Evolutionary conservation across 1,139 yeast genomes (phyloP).

Genomic region (Lodderomyces metapsilosis): DNA sequence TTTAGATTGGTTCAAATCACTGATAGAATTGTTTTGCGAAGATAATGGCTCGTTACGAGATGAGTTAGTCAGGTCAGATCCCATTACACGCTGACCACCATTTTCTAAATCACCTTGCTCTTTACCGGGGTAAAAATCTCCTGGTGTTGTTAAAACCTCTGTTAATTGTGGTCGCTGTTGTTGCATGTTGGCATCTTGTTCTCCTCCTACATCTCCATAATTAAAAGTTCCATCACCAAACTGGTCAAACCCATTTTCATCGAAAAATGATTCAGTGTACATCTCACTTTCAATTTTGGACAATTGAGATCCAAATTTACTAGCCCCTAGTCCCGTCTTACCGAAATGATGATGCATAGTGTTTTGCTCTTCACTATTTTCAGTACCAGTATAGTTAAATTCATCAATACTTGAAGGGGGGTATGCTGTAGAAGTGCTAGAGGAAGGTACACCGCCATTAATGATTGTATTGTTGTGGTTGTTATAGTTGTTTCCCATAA

Average conservation of each 20-base stretch:
- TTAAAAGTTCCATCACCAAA: conserved; percentile 2
- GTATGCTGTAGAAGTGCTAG: conserved; percentile 28
- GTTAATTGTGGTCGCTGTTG: not conserved
- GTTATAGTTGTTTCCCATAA: conserved; percentile 8
- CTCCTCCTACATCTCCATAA: not conserved
- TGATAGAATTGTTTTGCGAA: not conserved
- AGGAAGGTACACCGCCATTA: conserved; percentile 24
- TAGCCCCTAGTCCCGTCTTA: conserved; percentile 15
- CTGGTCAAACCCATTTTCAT: conserved; percentile 7
- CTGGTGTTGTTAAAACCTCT: not conserved
- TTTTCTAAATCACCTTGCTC: not conserved
- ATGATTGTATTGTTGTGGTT: conserved; percentile 11
- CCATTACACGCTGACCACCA: not conserved
- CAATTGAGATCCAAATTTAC: conserved; percentile 15
- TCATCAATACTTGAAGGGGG: conserved; percentile 24
- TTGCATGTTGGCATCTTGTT: not conserved
- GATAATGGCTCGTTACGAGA: not conserved
- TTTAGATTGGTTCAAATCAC: not conserved
- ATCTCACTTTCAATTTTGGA: conserved; percentile 16
- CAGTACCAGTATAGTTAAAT: conserved; percentile 4
- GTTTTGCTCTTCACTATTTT: conserved; percentile 6
- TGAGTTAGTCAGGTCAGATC: not conserved
- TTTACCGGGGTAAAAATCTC: not conserved
- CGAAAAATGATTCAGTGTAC: conserved; percentile 15
- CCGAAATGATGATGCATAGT: conserved; percentile 16